Evolutionary conservation across 768 basidiomycete species (phyloP).

Genomic region (Trametes punicea): DNA sequence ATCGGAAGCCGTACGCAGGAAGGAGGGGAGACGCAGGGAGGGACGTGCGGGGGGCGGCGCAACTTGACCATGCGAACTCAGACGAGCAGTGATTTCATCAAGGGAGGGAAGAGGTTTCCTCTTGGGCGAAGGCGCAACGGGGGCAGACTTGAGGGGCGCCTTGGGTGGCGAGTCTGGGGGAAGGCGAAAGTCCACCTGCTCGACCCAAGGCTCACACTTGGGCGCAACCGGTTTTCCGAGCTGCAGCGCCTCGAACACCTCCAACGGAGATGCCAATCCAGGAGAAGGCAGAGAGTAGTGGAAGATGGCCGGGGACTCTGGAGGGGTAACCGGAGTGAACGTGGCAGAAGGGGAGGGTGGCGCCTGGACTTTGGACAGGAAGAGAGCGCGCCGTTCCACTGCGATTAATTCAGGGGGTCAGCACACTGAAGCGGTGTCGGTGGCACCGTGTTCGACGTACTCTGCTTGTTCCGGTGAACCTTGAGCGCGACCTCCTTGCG

Average conservation of each 20-base stretch:
- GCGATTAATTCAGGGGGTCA: conserved; percentile 1
- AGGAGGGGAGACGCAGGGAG: conserved; percentile 34
- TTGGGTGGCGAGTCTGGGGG: conserved; percentile 25
- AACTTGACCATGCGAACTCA: conserved; percentile 40
- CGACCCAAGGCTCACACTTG: conserved; percentile 50
- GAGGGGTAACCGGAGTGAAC: conserved; percentile 58
- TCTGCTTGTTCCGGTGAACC: conserved; percentile 69
- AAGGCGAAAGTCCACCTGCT: conserved; percentile 61
- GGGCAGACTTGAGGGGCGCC: conserved; percentile 20
- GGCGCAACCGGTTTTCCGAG: conserved; percentile 20
- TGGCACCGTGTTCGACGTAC: conserved; percentile 40
- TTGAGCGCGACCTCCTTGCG: conserved; percentile 74
- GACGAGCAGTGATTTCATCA: conserved; percentile 69
- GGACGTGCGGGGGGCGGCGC: conserved; percentile 23
- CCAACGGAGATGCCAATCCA: conserved; percentile 59
- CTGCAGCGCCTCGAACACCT: conserved; percentile 49
- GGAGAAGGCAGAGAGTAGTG: conserved; percentile 69
- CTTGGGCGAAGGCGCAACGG: conserved; percentile 4
- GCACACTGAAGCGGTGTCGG: not conserved
- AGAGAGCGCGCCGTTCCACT: conserved; percentile 64
- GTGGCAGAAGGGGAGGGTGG: conserved; percentile 60
- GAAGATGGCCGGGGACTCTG: conserved; percentile 67
- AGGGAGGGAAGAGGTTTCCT: conserved; percentile 55
- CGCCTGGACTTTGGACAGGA: conserved; percentile 71
- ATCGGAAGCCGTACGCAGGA: conserved; percentile 24